Conservation (phyloP, 176 grass and related monocot species). For the Elaeis guineensis region DNA sequence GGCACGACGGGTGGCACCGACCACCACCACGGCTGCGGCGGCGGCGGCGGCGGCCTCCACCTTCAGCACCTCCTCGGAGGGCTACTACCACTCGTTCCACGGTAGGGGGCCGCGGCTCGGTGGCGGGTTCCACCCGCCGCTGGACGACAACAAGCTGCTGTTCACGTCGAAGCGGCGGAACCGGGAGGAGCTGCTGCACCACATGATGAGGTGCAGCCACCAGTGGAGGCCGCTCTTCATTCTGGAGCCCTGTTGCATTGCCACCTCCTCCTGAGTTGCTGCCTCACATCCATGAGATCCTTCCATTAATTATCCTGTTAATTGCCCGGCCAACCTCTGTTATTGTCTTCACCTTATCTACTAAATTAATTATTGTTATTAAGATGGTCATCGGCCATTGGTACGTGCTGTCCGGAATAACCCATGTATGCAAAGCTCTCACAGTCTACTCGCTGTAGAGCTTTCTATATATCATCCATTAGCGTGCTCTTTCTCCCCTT, state of each 20-base stretch:
- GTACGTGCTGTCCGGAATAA: no score
- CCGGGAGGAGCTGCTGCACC: slow-evolving; percentile 68
- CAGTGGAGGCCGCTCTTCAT: slow-evolving; percentile 66
- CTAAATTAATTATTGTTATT: no score
- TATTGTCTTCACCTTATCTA: no score
- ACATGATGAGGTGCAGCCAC: slow-evolving; percentile 72
- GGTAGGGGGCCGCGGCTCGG: not conserved
- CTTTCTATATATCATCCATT: no score
- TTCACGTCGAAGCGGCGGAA: slow-evolving; percentile 53
- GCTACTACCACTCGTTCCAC: slow-evolving; percentile 14
- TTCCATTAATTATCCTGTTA: no score
- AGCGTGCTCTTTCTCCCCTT: no score
- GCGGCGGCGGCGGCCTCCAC: slow-evolving; percentile 44
- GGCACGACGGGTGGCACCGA: slow-evolving; percentile 34
- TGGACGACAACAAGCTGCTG: slow-evolving; percentile 44
- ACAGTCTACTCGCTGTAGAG: no score
- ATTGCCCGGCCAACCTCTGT: no score
- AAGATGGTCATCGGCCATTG: no score
- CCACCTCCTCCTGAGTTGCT: slow-evolving; percentile 27
- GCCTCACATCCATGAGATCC: no score
- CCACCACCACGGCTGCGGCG: slow-evolving; percentile 49
- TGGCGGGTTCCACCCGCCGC: not conserved
- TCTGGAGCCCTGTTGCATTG: slow-evolving; percentile 86
- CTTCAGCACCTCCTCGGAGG: not conserved
- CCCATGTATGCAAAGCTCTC: no score